Conservation (phyloP, 75 land plant genomes). For the Sequoiadendron giganteum region DNA sequence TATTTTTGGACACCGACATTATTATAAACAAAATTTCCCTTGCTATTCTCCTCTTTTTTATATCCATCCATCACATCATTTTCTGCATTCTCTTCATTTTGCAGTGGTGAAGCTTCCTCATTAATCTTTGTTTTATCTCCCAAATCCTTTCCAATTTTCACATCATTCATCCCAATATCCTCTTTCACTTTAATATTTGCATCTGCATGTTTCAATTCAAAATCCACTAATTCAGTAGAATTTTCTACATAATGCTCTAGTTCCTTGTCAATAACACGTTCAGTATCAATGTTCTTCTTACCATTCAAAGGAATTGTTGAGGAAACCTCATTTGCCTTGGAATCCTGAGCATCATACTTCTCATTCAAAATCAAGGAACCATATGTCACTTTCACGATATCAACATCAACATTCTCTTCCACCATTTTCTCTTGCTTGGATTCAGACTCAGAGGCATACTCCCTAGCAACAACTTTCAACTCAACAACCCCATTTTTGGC, state of each 20-base stretch:
- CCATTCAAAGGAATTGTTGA: neutral
- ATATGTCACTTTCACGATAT: neutral
- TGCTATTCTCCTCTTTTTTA: too few relatives aligned
- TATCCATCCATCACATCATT: too few relatives aligned
- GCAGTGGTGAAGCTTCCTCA: too few relatives aligned
- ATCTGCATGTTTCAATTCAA: neutral
- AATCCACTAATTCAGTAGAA: neutral
- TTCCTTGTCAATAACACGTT: neutral
- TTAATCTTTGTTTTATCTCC: too few relatives aligned
- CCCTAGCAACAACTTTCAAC: neutral
- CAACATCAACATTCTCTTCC: neutral
- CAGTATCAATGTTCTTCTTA: neutral
- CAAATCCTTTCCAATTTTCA: too few relatives aligned
- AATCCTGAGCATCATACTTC: neutral
- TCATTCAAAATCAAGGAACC: neutral
- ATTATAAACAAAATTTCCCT: too few relatives aligned
- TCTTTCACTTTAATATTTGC: neutral
- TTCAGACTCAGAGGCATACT: neutral
- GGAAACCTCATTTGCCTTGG: neutral
- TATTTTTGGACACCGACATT: too few relatives aligned
- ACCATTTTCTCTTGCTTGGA: neutral
- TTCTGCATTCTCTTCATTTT: too few relatives aligned
- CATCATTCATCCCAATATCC: too few relatives aligned
- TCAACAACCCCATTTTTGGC: neutral
- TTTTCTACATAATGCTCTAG: neutral